Conservation (phyloP, 2,329 filamentous ascomycete species). For the Berkeleyomyces rouxiae region DNA sequence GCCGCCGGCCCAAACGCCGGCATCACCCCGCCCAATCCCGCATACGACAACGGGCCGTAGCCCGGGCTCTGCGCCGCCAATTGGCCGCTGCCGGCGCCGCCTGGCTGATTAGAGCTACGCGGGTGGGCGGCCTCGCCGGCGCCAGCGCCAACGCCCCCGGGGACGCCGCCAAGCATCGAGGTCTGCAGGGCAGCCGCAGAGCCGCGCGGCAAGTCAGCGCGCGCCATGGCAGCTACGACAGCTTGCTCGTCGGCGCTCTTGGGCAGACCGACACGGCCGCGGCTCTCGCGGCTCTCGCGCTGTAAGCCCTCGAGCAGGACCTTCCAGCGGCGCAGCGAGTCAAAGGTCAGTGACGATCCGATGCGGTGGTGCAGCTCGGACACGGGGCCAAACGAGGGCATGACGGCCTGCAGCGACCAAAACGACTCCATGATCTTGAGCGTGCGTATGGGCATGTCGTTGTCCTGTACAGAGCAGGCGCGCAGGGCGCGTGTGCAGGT, state of each 20-base stretch:
- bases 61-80: neutral
- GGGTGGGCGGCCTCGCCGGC: too few species aligned
- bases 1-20: conserved; percentile 13
- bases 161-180: too few species aligned
- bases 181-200: too few species aligned
- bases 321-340: conserved; percentile 33
- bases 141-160: too few species aligned
- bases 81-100: too few species aligned
- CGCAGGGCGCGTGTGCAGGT: conserved; percentile 20
- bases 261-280: neutral
- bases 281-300: conserved; percentile 17
- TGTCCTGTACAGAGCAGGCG: conserved; percentile 30
- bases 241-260: neutral
- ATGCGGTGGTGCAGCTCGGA: conserved; percentile 30
- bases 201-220: conserved; percentile 5
- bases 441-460: conserved; percentile 31
- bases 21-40: neutral
- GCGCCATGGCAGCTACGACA: conserved; percentile 1
- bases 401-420: conserved; percentile 25
- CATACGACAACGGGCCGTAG: neutral
- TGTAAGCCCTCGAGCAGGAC: conserved; percentile 24
- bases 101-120: too few species aligned
- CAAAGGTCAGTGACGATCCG: conserved; percentile 32
- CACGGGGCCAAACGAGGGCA: conserved; percentile 25
- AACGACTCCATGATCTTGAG: conserved; percentile 33